Evolutionary conservation across 441 rosid species (phyloP).

Genomic region (Sinapis alba): DNA sequence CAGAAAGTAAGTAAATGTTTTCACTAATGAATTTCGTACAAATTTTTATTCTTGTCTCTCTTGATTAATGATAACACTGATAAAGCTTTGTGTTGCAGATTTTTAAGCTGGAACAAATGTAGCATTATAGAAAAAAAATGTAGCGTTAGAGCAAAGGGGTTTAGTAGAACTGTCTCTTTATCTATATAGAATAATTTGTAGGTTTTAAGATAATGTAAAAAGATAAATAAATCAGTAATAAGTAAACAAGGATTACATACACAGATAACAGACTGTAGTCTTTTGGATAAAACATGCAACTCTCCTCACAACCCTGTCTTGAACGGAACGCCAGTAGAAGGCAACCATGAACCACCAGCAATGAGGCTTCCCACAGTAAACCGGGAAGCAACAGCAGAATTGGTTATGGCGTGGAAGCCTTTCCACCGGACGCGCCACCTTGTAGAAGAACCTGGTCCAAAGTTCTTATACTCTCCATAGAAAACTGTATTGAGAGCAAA

Average conservation of each 20-base stretch:
- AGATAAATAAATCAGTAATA: conserved; percentile 9
- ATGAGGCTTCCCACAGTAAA: conserved; percentile 71
- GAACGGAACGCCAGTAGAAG: conserved; percentile 69
- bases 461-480: conserved; percentile 73
- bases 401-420: conserved; percentile 74
- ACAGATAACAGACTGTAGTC: conserved; percentile 10
- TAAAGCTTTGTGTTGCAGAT: not conserved
- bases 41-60: too few relatives aligned
- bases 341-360: conserved; percentile 75
- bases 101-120: too few relatives aligned
- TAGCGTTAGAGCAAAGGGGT: not conserved
- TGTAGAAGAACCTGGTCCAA: conserved; percentile 72
- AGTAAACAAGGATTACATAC: conserved; percentile 1
- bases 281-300: not conserved
- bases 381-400: conserved; percentile 56
- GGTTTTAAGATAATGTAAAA: not conserved
- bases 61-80: too few relatives aligned
- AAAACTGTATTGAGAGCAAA: conserved; percentile 68
- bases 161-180: not conserved
- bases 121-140: not conserved
- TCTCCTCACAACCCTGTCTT: conserved; percentile 49
- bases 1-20: too few relatives aligned
- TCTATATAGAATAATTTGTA: not conserved
- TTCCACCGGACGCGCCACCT: conserved; percentile 67
- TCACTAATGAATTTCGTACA: too few relatives aligned